phyloP scores from a whole-genome alignment of 2,329 filamentous ascomycete genomes.

The Phaeophleospora eucalypticola region DNA sequence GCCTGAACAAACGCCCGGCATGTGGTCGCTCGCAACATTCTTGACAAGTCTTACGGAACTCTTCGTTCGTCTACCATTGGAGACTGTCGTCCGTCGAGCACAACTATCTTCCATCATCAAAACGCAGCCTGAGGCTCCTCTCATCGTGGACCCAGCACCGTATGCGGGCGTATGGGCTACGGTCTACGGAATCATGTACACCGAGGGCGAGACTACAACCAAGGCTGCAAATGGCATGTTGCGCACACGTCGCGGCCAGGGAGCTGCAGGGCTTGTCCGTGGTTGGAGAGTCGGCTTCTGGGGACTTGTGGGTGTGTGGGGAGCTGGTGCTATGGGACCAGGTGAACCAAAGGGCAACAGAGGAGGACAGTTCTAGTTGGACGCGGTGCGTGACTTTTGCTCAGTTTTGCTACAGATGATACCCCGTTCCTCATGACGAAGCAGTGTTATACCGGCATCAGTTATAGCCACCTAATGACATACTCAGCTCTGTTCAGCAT shows the following conservation, averaged over 20 bases:
- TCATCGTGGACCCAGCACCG: slow-evolving; percentile 72
- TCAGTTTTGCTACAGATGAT: slow-evolving; percentile 6
- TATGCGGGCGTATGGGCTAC: slow-evolving; percentile 88
- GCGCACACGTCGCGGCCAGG: slow-evolving; percentile 59
- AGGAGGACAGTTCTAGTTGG: slow-evolving; percentile 27
- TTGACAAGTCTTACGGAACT: slow-evolving; percentile 74
- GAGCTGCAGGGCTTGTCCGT: slow-evolving; percentile 63
- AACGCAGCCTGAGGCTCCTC: slow-evolving; percentile 49
- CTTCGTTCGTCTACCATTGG: slow-evolving; percentile 81
- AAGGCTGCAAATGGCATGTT: slow-evolving; percentile 34
- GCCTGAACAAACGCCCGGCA: slow-evolving; percentile 71
- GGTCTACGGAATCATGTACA: slow-evolving; percentile 78
- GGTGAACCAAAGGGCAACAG: slow-evolving; percentile 52
- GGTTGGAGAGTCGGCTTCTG: slow-evolving; percentile 77
- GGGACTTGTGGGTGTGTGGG: slow-evolving; percentile 71
- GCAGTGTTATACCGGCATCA: background rate
- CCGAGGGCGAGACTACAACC: slow-evolving; percentile 63
- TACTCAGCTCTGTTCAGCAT: background rate
- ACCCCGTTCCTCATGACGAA: slow-evolving; percentile 2
- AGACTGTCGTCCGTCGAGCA: slow-evolving; percentile 84
- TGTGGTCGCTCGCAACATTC: slow-evolving; percentile 80
- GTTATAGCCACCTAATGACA: background rate
- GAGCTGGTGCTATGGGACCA: slow-evolving; percentile 59
- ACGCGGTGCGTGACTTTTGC: background rate
- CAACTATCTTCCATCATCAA: slow-evolving; percentile 56